Evolutionary conservation across 208 protist species (phyloP).

Genomic region (Leishmania braziliensis): DNA sequence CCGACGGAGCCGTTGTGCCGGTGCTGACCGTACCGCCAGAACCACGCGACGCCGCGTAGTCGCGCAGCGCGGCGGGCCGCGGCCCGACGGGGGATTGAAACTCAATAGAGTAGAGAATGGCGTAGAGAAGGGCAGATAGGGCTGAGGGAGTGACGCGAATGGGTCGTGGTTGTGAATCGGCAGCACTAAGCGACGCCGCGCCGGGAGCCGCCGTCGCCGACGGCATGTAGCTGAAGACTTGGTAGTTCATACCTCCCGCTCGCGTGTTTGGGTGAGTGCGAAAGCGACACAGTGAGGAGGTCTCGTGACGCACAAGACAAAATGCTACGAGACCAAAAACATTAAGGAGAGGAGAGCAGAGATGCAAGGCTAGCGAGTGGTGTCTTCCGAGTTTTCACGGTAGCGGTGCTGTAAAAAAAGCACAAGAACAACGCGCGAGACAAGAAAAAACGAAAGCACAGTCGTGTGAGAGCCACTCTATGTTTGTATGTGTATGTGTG

Average conservation of each 20-base stretch:
- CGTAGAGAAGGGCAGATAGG: constrained; percentile 62
- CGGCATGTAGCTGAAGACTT: constrained; percentile 40
- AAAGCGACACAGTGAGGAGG: not conserved
- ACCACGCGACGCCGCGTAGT: constrained; percentile 3
- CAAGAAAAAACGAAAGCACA: not conserved
- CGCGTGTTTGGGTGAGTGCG: not conserved
- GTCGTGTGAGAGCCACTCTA: not conserved
- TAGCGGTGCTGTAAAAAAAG: not conserved
- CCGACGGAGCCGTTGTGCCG: constrained; percentile 2
- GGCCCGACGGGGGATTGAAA: constrained; percentile 63
- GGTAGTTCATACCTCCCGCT: constrained; percentile 36
- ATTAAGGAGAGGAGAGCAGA: not conserved
- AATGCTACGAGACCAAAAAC: not conserved
- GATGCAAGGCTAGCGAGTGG: not conserved
- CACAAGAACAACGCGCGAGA: not conserved
- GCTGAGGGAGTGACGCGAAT: constrained; percentile 71
- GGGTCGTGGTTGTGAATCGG: constrained; percentile 19
- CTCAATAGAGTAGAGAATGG: constrained; percentile 74
- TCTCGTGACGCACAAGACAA: not conserved
- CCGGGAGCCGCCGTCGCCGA: constrained; percentile 1
- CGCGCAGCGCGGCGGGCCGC: constrained; percentile 24
- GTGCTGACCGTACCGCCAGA: not conserved
- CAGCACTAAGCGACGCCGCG: not conserved
- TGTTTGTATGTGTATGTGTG: not conserved
- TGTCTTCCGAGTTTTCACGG: not conserved